Evolutionary conservation across 768 basidiomycete species (phyloP).

Genomic region (Naematelia encephala): DNA sequence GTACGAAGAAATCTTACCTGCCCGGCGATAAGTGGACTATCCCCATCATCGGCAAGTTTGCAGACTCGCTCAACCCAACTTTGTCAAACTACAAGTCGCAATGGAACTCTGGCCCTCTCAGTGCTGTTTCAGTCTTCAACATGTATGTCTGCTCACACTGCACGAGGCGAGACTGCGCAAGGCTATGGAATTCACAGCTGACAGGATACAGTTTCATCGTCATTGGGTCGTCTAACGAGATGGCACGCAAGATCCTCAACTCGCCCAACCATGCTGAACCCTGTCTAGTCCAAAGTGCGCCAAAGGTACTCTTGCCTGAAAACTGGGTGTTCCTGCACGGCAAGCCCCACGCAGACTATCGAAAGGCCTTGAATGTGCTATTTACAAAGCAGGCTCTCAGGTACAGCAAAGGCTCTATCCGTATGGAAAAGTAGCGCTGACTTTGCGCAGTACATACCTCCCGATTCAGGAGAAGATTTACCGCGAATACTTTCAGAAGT

Average conservation of each 20-base stretch:
- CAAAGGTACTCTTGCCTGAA: conserved; percentile 73
- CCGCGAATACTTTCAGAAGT: conserved; percentile 68
- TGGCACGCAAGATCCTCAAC: conserved; percentile 91
- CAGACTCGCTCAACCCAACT: conserved; percentile 84
- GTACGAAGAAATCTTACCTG: conserved; percentile 80
- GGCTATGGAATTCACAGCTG: no score
- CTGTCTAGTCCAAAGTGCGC: conserved; percentile 87
- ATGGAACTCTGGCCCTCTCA: conserved; percentile 85
- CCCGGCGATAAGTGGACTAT: conserved; percentile 91
- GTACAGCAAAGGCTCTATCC: conserved; percentile 53
- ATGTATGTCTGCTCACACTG: conserved; percentile 58
- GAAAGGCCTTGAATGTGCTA: conserved; percentile 79
- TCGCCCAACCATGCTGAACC: conserved; percentile 89
- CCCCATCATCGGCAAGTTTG: conserved; percentile 95
- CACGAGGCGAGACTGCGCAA: no score
- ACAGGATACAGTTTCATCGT: conserved; percentile 80
- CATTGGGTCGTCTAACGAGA: conserved; percentile 92
- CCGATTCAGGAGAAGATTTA: conserved; percentile 76
- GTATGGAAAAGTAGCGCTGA: background rate
- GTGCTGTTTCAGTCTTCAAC: conserved; percentile 92
- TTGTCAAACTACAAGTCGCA: conserved; percentile 88
- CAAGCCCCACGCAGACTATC: conserved; percentile 88
- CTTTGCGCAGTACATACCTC: conserved; percentile 66
- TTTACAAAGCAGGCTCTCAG: conserved; percentile 93
- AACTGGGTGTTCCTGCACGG: conserved; percentile 99